Conservation (phyloP, 2,329 filamentous ascomycete species). For the Botryotinia calthae region DNA sequence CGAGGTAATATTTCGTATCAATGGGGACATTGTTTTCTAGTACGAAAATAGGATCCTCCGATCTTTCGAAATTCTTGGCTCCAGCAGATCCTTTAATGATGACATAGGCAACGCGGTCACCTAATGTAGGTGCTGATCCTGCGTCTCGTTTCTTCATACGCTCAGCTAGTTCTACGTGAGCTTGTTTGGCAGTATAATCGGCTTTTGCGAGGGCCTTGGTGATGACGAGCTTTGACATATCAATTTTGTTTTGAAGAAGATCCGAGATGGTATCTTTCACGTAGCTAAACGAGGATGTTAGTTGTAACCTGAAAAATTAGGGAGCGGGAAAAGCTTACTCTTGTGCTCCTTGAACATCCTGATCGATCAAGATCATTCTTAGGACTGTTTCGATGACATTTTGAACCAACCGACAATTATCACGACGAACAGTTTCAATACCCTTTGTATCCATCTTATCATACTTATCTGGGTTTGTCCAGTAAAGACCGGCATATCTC, state of each 20-base stretch:
- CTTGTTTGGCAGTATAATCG: conserved; percentile 88
- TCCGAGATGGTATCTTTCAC: conserved; percentile 96
- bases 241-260: conserved; percentile 92
- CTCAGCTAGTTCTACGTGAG: conserved; percentile 90
- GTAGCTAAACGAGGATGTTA: conserved; percentile 40
- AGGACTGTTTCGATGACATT: conserved; percentile 97
- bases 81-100: conserved; percentile 90
- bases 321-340: conserved; percentile 60
- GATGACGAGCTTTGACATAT: conserved; percentile 99
- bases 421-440: conserved; percentile 95
- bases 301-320: neutral
- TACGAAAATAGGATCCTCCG: conserved; percentile 95
- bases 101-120: conserved; percentile 59
- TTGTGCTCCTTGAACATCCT: conserved; percentile 85
- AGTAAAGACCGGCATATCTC: conserved; percentile 95
- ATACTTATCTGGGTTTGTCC: conserved; percentile 90
- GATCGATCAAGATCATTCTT: conserved; percentile 92
- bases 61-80: conserved; percentile 94
- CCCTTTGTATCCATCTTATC: conserved; percentile 99
- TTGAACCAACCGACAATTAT: conserved; percentile 93
- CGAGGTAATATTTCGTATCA: conserved; percentile 96
- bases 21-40: conserved; percentile 97
- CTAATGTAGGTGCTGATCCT: conserved; percentile 15
- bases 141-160: conserved; percentile 63
- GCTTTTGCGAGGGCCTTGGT: conserved; percentile 93